Evolutionary conservation across 2,329 filamentous ascomycete genomes (phyloP), one percentile per base, ranked within the genome.

Genomic region (Leptographium radiaticola): DNA sequence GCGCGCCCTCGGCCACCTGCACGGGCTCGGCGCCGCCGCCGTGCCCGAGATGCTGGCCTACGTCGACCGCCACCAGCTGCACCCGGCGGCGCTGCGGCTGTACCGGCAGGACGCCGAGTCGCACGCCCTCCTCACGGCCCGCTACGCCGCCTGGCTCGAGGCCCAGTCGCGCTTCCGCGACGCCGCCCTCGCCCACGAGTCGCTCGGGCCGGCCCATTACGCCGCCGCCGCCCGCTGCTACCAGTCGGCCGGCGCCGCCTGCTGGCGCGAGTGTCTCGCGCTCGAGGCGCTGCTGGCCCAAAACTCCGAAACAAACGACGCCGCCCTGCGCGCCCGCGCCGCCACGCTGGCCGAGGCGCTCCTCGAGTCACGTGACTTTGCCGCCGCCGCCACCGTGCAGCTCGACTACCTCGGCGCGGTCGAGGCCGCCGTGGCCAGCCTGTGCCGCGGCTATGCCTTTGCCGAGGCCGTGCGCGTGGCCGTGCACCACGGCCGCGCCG

Each of bases 141-240:
- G 93, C 39, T 95, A 95, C 64, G 93, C 90, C 49, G 75, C 81
- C 56, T 77, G 89, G 61, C 82, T 98, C 30, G 82, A 85, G 63
- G 77, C 79, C 2, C 80, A 77, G 51, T 95, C 89, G 25, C 77
- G 83, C 31, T 87, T 87, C 70, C 84, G 86, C 61, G 89, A 96
- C 66, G 91, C 93, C 18, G 93, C 88, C 8, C 78, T 96, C 60
- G 86, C 89, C 4, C 95, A 94, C 67, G 93, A 97, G 66, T 95
- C 85, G 20, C 81, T 98, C 11, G 71, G 74, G 13, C 18, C 36
- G 4, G 50, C 3, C 2, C 81, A 90, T 65, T 88, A 87, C 63
- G 65, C 72, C 20, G 77, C 84, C 42, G 91, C 93, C 11, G 89
- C 86, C 57, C 79, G 83, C 62, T 87, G 87, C 65, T 98, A 96